These are phyloP conservation scores for Hemisphaericaspora xylofermentans DNA, from an alignment of 1,139 yeast species.

Conservation along the genomic window DNA sequence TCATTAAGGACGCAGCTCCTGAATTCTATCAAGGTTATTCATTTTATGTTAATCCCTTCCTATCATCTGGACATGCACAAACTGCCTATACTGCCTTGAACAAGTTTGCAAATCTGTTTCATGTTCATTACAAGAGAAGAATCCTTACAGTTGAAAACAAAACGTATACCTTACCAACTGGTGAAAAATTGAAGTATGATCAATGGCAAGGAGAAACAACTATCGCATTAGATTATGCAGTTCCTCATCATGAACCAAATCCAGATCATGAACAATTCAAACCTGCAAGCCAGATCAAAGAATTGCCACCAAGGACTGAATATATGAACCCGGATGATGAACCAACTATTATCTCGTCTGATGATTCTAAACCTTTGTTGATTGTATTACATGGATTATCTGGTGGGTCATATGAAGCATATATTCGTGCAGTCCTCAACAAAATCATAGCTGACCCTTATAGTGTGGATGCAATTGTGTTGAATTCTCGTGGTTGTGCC, in stretches of 20 bases:
- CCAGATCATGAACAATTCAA: constrained; percentile 26
- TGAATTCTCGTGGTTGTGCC: constrained; percentile 63
- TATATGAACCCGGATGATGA: constrained; percentile 38
- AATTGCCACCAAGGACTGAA: constrained; percentile 45
- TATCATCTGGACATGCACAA: constrained; percentile 45
- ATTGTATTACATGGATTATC: constrained; percentile 59
- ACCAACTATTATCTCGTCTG: constrained; percentile 20
- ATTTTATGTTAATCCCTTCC: constrained; percentile 38
- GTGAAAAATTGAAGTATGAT: constrained; percentile 37
- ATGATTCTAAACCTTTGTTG: constrained; percentile 49
- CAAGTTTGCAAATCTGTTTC: constrained; percentile 36
- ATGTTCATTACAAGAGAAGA: constrained; percentile 39
- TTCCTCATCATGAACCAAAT: constrained; percentile 19
- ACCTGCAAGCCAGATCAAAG: constrained; percentile 36
- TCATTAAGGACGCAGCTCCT: constrained; percentile 29
- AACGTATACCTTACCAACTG: constrained; percentile 27
- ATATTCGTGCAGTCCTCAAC: constrained; percentile 46
- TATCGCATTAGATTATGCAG: constrained; percentile 43
- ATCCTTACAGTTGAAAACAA: constrained; percentile 33
- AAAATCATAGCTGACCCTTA: constrained; percentile 32
- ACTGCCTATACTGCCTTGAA: constrained; percentile 46
- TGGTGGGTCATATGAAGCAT: constrained; percentile 63
- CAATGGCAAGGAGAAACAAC: constrained; percentile 44
- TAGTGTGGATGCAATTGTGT: constrained; percentile 52
- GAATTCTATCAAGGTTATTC: constrained; percentile 34